Percentiles rank a stretch among this genome's conserved stretches.
phyloP scores from a whole-genome alignment of 2,329 filamentous ascomycete species.

The Botrytis aclada region DNA sequence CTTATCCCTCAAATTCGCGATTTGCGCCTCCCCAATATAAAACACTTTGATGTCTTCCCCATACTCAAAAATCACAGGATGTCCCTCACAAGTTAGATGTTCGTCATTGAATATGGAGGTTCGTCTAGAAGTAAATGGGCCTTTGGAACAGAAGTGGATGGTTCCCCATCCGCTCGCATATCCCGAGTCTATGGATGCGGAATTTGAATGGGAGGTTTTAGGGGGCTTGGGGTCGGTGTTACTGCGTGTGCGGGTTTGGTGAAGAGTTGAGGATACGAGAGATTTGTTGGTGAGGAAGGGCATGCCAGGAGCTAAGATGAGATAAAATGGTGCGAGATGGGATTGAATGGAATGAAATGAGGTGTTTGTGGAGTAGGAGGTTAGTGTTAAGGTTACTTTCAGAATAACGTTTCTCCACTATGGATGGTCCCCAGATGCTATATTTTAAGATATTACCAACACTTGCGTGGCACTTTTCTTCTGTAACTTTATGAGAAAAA shows the following conservation, averaged over 20 bases:
- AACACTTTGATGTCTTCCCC: not conserved
- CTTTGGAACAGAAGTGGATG: not conserved
- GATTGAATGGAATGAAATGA: not conserved
- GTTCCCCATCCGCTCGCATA: not conserved
- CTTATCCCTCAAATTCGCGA: not conserved
- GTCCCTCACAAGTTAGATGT: not conserved
- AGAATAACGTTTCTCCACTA: not conserved
- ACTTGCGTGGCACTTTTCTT: not conserved
- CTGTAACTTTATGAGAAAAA: not conserved
- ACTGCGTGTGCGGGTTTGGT: not conserved
- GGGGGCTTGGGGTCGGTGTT: not conserved
- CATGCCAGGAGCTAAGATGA: not conserved
- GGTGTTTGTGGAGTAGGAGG: not conserved
- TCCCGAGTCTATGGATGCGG: not conserved
- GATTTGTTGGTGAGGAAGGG: not conserved
- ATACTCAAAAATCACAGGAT: not conserved
- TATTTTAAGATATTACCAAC: not conserved
- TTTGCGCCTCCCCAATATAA: not conserved
- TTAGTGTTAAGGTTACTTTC: not conserved
- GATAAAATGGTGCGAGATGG: not conserved
- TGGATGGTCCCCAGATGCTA: not conserved
- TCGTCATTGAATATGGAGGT: not conserved
- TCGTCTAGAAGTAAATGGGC: not conserved
- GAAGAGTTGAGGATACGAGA: not conserved
- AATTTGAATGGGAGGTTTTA: not conserved